Evolutionary conservation across 2,329 filamentous ascomycete species (phyloP).

Genomic region (Nothopassalora personata): DNA sequence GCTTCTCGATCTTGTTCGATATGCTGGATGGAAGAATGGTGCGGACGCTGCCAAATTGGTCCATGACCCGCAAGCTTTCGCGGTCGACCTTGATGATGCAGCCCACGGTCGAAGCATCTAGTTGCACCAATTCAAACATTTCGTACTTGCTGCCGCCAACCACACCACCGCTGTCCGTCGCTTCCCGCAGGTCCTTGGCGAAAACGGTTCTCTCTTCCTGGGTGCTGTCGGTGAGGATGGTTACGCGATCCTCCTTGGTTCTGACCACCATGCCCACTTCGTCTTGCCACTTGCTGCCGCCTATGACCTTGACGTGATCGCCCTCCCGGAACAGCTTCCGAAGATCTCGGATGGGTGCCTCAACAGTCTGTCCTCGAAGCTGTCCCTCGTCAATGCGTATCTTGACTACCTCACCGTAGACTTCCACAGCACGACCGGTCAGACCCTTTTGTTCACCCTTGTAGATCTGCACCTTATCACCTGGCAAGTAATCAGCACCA

Average conservation of each 20-base stretch:
- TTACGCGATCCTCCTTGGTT: conserved; percentile 87
- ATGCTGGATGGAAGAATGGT: conserved; percentile 87
- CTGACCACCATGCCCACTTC: conserved; percentile 97
- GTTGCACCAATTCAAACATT: conserved; percentile 87
- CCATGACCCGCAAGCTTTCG: conserved; percentile 81
- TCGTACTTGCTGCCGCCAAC: conserved; percentile 82
- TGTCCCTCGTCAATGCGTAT: conserved; percentile 79
- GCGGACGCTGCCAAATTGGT: conserved; percentile 80
- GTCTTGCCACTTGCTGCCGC: conserved; percentile 86
- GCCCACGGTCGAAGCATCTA: conserved; percentile 86
- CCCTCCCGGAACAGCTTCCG: conserved; percentile 89
- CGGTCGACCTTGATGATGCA: conserved; percentile 94
- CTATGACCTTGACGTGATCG: conserved; percentile 98
- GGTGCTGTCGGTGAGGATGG: conserved; percentile 84
- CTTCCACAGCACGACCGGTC: conserved; percentile 75
- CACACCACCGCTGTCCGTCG: conserved; percentile 83
- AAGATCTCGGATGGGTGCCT: conserved; percentile 85
- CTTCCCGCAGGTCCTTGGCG: conserved; percentile 91
- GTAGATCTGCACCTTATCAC: conserved; percentile 95
- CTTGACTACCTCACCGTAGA: conserved; percentile 87
- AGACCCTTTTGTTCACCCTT: conserved; percentile 92
- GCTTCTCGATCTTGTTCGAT: conserved; percentile 76
- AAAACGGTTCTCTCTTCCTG: conserved; percentile 96
- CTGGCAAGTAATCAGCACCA: conserved; percentile 78
- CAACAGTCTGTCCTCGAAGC: conserved; percentile 75